Percentiles rank a stretch among this genome's conserved stretches.
Conservation (phyloP, 164 flowering plant species). For the Tinospora cordifolia region DNA sequence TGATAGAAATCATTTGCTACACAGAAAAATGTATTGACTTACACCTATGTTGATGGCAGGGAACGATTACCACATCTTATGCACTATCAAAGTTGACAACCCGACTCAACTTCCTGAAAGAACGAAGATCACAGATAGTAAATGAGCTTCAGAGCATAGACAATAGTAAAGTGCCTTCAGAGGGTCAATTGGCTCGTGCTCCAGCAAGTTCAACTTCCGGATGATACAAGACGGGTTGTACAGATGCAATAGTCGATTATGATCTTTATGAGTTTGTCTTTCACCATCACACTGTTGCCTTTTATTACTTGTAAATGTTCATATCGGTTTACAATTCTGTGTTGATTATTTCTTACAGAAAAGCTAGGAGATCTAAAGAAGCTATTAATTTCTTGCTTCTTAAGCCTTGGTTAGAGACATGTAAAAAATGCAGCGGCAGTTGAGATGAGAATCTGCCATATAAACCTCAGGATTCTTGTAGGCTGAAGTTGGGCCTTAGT, state of each 20-base stretch:
- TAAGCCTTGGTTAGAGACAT: background rate
- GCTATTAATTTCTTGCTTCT: background rate
- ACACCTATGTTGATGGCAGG: slow-evolving; percentile 30
- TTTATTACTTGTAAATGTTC: background rate
- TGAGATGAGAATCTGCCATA: background rate
- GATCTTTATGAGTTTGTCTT: slow-evolving; percentile 5
- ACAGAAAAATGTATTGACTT: slow-evolving; percentile 5
- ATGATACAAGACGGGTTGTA: slow-evolving; percentile 8
- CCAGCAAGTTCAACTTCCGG: slow-evolving; percentile 18
- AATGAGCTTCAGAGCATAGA: slow-evolving; percentile 56
- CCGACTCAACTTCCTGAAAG: slow-evolving; percentile 72
- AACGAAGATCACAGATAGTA: slow-evolving; percentile 58
- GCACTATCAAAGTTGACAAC: slow-evolving; percentile 72
- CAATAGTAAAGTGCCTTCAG: slow-evolving; percentile 15
- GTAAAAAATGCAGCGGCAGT: background rate
- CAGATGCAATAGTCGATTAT: background rate
- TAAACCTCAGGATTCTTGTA: background rate
- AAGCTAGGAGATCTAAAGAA: background rate
- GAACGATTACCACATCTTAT: slow-evolving; percentile 37
- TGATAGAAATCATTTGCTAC: slow-evolving; percentile 2
- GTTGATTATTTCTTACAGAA: background rate
- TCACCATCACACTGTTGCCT: background rate
- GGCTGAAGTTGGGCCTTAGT: background rate
- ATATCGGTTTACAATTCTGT: background rate
- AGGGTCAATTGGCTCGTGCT: slow-evolving; percentile 6